Conservation (phyloP, 495 filamentous ascomycete species). For the Aspergillus hancockii region DNA sequence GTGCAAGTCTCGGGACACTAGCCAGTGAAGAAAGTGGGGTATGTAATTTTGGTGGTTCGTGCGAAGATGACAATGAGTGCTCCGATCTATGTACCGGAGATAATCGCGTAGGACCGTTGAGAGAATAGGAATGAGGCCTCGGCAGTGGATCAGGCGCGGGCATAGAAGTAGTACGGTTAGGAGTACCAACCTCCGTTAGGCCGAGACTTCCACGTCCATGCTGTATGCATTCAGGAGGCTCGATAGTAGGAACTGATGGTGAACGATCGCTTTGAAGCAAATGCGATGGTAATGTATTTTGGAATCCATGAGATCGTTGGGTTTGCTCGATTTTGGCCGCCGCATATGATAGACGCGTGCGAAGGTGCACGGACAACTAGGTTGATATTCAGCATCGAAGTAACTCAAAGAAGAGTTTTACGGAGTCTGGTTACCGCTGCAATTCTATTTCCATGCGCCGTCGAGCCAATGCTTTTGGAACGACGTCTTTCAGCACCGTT, state of each 20-base stretch:
- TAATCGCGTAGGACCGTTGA: slow-evolving; percentile 11
- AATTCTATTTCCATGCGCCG: slow-evolving; percentile 63
- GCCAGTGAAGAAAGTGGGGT: slow-evolving; percentile 1
- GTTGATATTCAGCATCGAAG: slow-evolving; percentile 23
- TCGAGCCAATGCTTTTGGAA: slow-evolving; percentile 67
- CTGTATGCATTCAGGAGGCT: slow-evolving; percentile 7
- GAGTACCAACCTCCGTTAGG: slow-evolving; percentile 15
- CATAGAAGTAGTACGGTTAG: slow-evolving; percentile 20
- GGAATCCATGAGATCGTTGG: slow-evolving; percentile 69
- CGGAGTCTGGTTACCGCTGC: slow-evolving; percentile 61
- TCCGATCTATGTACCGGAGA: slow-evolving; percentile 16
- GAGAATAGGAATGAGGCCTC: slow-evolving; percentile 6
- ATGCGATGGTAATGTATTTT: slow-evolving; percentile 65
- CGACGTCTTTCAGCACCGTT: slow-evolving; percentile 44
- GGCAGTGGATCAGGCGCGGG: slow-evolving; percentile 22
- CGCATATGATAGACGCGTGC: slow-evolving; percentile 80
- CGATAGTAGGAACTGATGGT: slow-evolving; percentile 17
- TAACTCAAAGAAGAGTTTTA: slow-evolving; percentile 3
- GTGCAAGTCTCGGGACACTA: slow-evolving; percentile 49
- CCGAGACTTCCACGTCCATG: slow-evolving; percentile 10
- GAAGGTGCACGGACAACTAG: slow-evolving; percentile 75
- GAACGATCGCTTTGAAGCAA: slow-evolving; percentile 62
- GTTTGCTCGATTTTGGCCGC: slow-evolving; percentile 89
- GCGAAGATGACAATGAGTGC: slow-evolving; percentile 14
- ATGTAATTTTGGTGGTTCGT: slow-evolving; percentile 18